Conservation (phyloP, 2,329 filamentous ascomycete genomes). For the Thelonectria olida region DNA sequence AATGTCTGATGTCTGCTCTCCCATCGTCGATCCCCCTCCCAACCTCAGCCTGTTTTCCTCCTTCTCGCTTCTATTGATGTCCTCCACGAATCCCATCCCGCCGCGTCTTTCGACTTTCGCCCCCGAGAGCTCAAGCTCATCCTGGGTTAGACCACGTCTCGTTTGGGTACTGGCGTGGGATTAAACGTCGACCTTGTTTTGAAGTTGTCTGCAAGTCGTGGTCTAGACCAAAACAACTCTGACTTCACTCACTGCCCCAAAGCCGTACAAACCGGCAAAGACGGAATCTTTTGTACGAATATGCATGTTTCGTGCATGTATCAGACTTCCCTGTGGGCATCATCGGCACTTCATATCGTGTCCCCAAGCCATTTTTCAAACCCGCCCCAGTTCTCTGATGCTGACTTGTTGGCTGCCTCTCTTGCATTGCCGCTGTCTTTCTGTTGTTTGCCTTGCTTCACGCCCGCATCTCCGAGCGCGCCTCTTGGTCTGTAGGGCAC, state of each 20-base stretch:
- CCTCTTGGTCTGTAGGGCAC: conserved; percentile 57
- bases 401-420: conserved; percentile 7
- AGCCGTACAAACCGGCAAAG: not conserved
- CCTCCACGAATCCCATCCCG: not conserved
- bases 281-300: not conserved
- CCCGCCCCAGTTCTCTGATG: conserved; percentile 29
- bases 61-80: not conserved
- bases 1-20: not conserved
- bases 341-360: conserved; percentile 26
- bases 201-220: not conserved
- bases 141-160: not conserved
- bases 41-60: too few relatives aligned
- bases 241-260: not conserved
- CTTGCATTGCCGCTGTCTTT: conserved; percentile 35
- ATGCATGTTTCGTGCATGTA: not conserved
- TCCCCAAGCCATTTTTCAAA: conserved; percentile 41
- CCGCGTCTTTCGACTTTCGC: not conserved
- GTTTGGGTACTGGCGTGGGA: not conserved
- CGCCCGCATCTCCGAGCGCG: conserved; percentile 9
- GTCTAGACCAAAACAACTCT: too few relatives aligned
- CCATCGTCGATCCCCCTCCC: not conserved
- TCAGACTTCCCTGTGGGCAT: not conserved
- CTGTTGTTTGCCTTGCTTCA: conserved; percentile 25
- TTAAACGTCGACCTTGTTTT: too few relatives aligned
- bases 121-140: not conserved